These are phyloP conservation scores for Cyberlindnera mrakii DNA, from an alignment of 805 yeast species.

Conservation along the genomic window DNA sequence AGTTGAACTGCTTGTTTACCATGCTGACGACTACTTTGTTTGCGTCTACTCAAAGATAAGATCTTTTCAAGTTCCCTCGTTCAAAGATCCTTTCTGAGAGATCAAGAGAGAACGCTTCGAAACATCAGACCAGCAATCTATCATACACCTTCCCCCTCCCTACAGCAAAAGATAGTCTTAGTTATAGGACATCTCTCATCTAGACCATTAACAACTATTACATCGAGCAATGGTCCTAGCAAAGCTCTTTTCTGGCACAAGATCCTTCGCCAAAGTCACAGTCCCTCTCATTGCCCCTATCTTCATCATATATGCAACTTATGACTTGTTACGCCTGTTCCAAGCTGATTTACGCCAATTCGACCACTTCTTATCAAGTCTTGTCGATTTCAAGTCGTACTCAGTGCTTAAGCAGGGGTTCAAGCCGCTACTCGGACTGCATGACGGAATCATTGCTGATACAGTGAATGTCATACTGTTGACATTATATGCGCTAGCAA, in stretches of 20 bases:
- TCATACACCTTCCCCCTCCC: too few species aligned
- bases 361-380: slow-evolving; percentile 13
- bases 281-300: slow-evolving; percentile 15
- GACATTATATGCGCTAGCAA: slow-evolving; percentile 4
- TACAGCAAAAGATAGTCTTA: too few species aligned
- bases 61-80: too few species aligned
- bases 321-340: slow-evolving; percentile 10
- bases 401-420: slow-evolving; percentile 14
- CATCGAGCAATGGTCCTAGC: not conserved
- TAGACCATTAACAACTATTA: too few species aligned
- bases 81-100: too few species aligned
- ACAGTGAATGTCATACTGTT: not conserved
- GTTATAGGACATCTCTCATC: too few species aligned
- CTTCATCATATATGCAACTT: slow-evolving; percentile 14
- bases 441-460: too few species aligned
- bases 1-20: too few species aligned
- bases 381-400: slow-evolving; percentile 10
- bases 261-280: slow-evolving; percentile 10
- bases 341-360: slow-evolving; percentile 1
- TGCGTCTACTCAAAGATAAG: too few species aligned
- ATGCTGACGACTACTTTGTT: too few species aligned
- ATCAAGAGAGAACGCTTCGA: too few species aligned
- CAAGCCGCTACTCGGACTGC: slow-evolving; percentile 8
- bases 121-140: too few species aligned
- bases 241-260: slow-evolving; percentile 4